These are phyloP conservation scores for Boletus nobilissimus DNA, from an alignment of 1,284 basidiomycete genomes.

Conservation along the genomic window DNA sequence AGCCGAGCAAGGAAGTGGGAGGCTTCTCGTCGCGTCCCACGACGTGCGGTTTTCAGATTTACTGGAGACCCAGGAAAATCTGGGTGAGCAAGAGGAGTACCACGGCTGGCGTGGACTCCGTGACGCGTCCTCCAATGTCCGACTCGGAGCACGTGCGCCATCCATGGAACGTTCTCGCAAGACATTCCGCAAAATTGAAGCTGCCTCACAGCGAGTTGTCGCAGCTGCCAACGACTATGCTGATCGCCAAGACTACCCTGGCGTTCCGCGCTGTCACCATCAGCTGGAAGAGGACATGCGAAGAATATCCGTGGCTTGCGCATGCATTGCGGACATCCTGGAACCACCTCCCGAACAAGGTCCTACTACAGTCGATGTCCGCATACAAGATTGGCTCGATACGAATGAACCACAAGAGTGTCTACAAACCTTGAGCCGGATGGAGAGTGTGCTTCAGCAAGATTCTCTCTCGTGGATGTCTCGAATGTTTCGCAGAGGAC, in stretches of 20 bases:
- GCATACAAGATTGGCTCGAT: constrained; percentile 12
- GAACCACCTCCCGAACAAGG: background rate
- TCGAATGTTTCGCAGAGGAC: background rate
- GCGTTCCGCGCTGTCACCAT: constrained; percentile 7
- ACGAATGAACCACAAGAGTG: constrained; percentile 2
- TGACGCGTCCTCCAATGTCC: too few species aligned
- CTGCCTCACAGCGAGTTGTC: background rate
- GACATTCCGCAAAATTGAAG: constrained; percentile 3
- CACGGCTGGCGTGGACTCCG: too few species aligned
- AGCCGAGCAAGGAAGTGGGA: too few species aligned
- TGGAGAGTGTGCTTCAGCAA: background rate
- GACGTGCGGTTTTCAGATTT: too few species aligned
- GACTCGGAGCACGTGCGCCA: too few species aligned
- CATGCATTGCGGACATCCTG: background rate
- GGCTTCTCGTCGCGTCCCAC: too few species aligned
- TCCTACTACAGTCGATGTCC: background rate
- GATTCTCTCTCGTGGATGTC: too few species aligned
- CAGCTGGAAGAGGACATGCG: constrained; percentile 22
- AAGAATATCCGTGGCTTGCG: constrained; percentile 16
- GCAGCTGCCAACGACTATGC: constrained; percentile 13
- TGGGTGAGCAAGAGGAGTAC: too few species aligned
- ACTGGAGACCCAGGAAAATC: too few species aligned
- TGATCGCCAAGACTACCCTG: background rate
- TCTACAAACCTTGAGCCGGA: background rate
- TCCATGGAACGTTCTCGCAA: constrained; percentile 17